phyloP scores from a whole-genome alignment of 257 asterid species.

The Primulina tabacum region DNA sequence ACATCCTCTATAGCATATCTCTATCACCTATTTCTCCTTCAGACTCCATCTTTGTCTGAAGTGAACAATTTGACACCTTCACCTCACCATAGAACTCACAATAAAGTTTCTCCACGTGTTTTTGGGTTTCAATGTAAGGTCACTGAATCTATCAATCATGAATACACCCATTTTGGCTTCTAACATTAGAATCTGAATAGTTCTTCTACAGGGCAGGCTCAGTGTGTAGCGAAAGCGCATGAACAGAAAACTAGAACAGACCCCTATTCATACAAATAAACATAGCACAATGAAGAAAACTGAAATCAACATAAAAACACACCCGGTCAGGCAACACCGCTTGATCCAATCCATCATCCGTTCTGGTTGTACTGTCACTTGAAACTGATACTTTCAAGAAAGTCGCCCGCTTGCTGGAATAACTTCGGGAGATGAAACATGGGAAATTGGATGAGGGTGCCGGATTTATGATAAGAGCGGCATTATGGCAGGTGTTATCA shows the following conservation, averaged over 20 bases:
- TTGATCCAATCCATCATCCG: slow-evolving; percentile 41
- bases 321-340: slow-evolving; percentile 67
- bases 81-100: neutral
- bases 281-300: no score
- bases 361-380: slow-evolving; percentile 40
- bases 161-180: neutral
- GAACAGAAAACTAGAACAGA: neutral
- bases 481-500: slow-evolving; percentile 29
- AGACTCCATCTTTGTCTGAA: neutral
- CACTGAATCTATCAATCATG: neutral
- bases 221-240: neutral
- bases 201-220: neutral
- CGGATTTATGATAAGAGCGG: slow-evolving; percentile 19
- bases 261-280: no score
- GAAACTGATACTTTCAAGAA: slow-evolving; percentile 58
- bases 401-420: slow-evolving; percentile 38
- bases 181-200: neutral
- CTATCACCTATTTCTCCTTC: neutral
- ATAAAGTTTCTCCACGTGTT: no score
- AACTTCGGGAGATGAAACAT: slow-evolving; percentile 26
- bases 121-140: neutral
- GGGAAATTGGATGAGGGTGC: slow-evolving; percentile 32
- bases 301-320: slow-evolving; percentile 32
- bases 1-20: no score
- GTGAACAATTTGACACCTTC: neutral